Conservation (phyloP, 495 filamentous ascomycete genomes). For the Penicillium canariense region DNA sequence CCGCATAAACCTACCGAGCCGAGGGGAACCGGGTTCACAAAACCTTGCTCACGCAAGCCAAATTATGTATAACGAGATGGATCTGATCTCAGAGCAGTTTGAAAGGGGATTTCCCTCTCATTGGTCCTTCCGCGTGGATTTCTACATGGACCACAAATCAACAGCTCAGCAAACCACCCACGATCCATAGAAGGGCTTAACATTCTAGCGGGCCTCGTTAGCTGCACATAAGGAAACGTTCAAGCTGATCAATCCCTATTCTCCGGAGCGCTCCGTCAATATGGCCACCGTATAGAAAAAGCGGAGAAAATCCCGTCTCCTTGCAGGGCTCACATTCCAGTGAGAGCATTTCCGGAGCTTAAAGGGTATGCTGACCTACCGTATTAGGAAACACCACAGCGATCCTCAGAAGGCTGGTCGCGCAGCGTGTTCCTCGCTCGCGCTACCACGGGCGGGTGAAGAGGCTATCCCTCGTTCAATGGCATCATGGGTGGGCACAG, state of each 20-base stretch:
- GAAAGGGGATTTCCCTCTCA: background rate
- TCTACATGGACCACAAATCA: constrained; percentile 4
- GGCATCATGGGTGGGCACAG: constrained; percentile 8
- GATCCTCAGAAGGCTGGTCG: constrained; percentile 13
- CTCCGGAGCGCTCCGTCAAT: background rate
- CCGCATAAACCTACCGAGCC: background rate
- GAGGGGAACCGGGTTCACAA: constrained; percentile 4
- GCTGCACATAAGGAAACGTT: background rate
- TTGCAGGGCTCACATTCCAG: constrained; percentile 26
- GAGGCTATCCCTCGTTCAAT: constrained; percentile 7
- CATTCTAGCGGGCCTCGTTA: background rate
- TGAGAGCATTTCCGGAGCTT: constrained; percentile 27
- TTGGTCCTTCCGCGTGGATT: background rate
- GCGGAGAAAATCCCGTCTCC: constrained; percentile 7
- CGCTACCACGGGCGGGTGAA: background rate
- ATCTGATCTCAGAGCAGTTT: background rate
- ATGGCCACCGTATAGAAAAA: constrained; percentile 12
- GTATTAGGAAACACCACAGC: constrained; percentile 9
- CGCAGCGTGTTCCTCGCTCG: background rate
- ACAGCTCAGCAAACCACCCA: background rate
- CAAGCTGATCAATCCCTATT: constrained; percentile 1
- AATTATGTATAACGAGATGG: background rate
- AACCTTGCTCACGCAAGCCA: constrained; percentile 2
- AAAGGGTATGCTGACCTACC: constrained; percentile 26
- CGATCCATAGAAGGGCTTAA: background rate